Evolutionary conservation across 768 basidiomycete genomes (phyloP).

Genomic region (Boletales sp.): DNA sequence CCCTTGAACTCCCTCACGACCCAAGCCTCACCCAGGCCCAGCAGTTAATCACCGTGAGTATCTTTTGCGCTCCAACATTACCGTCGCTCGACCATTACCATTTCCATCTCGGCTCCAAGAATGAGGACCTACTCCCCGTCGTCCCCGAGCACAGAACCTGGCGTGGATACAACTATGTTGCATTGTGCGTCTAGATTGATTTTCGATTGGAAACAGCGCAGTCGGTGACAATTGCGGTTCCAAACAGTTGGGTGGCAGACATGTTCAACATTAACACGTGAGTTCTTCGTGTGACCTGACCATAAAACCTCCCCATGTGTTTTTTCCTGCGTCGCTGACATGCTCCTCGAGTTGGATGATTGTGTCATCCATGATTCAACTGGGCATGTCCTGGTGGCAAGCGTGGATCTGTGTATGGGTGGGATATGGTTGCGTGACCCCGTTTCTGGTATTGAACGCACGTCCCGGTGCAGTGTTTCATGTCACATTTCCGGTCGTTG

Average conservation of each 20-base stretch:
- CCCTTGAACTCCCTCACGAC: constrained; percentile 52
- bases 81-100: constrained; percentile 1
- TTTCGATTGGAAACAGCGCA: not conserved
- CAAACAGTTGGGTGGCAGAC: constrained; percentile 73
- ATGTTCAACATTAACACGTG: constrained; percentile 77
- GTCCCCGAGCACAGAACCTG: constrained; percentile 60
- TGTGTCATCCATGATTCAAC: constrained; percentile 67
- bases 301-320: not conserved
- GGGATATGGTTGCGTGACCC: constrained; percentile 55
- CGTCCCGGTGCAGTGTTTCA: constrained; percentile 76
- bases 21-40: constrained; percentile 51
- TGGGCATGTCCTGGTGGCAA: constrained; percentile 80
- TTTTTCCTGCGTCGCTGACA: constrained; percentile 1
- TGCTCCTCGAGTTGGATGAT: constrained; percentile 61
- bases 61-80: constrained; percentile 1
- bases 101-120: constrained; percentile 38
- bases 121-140: constrained; percentile 72
- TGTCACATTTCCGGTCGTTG: constrained; percentile 72
- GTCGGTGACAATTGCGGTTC: constrained; percentile 2
- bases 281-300: constrained; percentile 22
- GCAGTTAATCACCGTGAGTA: constrained; percentile 53
- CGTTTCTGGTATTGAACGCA: constrained; percentile 75
- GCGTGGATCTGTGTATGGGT: constrained; percentile 80
- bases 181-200: constrained; percentile 44
- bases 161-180: constrained; percentile 60